Percentiles rank a stretch among this genome's conserved stretches.
phyloP scores from a whole-genome alignment of 345 rosid species.

The Streptanthus diversifolius region DNA sequence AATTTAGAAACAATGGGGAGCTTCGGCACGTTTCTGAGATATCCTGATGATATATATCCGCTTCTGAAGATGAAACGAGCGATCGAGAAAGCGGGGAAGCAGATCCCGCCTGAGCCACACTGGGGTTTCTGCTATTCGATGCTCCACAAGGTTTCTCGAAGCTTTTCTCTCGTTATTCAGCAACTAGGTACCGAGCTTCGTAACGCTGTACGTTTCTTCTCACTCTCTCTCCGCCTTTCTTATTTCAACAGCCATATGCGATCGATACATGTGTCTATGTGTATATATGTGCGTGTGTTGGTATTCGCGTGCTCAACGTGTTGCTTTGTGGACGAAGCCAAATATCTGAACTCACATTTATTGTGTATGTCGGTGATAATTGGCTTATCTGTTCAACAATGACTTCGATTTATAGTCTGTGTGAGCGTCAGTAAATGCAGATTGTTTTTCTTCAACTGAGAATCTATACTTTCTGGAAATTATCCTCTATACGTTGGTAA shows the following conservation, averaged over 20 bases:
- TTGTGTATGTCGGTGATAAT: not conserved
- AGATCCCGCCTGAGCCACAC: conserved; percentile 87
- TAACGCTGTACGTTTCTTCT: conserved; percentile 58
- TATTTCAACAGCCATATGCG: not conserved
- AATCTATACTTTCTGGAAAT: not conserved
- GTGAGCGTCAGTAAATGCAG: not conserved
- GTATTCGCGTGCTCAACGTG: not conserved
- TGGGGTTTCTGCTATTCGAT: conserved; percentile 90
- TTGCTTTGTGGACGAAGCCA: conserved; percentile 9
- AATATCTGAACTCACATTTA: conserved; percentile 1
- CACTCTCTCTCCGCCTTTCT: not conserved
- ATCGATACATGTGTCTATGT: not conserved
- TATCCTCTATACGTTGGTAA: not conserved
- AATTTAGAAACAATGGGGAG: conserved; percentile 52
- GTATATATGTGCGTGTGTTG: not conserved
- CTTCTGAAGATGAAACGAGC: conserved; percentile 80
- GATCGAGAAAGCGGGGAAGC: conserved; percentile 65
- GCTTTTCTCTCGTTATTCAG: conserved; percentile 86
- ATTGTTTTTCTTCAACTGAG: not conserved
- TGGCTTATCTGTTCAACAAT: conserved; percentile 3
- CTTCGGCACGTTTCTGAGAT: conserved; percentile 58
- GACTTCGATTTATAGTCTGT: no score
- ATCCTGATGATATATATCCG: conserved; percentile 91
- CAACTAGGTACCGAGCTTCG: conserved; percentile 80
- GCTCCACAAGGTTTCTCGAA: conserved; percentile 90